These are phyloP conservation scores for Coriaria nepalensis DNA, from an alignment of 306 rosid genomes.

Conservation along the genomic window DNA sequence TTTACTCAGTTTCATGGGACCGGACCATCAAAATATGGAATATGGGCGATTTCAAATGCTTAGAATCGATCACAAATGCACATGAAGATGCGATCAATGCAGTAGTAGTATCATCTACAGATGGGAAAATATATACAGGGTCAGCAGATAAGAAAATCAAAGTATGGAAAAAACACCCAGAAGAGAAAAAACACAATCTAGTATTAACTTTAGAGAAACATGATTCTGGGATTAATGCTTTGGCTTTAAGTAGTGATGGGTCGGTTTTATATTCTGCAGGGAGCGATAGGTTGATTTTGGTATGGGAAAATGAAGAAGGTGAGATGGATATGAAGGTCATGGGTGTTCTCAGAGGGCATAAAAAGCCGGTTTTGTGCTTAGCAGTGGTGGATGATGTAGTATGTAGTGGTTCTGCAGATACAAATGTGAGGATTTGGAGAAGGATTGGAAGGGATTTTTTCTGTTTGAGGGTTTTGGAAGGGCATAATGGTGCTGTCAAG, in stretches of 20 bases:
- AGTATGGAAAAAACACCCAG: constrained; percentile 46
- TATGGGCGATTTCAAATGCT: constrained; percentile 54
- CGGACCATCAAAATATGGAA: constrained; percentile 76
- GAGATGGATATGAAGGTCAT: constrained; percentile 31
- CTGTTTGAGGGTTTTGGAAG: constrained; percentile 65
- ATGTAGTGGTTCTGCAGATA: constrained; percentile 86
- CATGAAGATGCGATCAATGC: constrained; percentile 90
- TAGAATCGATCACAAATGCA: constrained; percentile 60
- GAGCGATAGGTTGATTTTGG: constrained; percentile 65
- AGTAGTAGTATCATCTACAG: constrained; percentile 32
- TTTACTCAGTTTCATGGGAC: constrained; percentile 90
- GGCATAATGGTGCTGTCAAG: constrained; percentile 69
- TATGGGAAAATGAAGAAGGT: constrained; percentile 37
- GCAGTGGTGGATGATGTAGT: constrained; percentile 43
- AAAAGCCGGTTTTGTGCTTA: constrained; percentile 57
- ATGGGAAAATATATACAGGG: constrained; percentile 67
- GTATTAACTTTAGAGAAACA: constrained; percentile 55
- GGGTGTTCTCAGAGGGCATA: constrained; percentile 70
- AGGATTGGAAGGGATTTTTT: constrained; percentile 29
- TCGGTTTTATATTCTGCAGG: constrained; percentile 68
- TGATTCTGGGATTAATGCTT: constrained; percentile 66
- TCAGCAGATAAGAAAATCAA: constrained; percentile 74
- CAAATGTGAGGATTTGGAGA: constrained; percentile 68
- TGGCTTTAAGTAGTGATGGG: constrained; percentile 52
- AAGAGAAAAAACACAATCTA: constrained; percentile 34